Evolutionary conservation across 2,329 filamentous ascomycete genomes (phyloP), one percentile per base, ranked within the genome.

Genomic region (Fusarium pininemorale): DNA sequence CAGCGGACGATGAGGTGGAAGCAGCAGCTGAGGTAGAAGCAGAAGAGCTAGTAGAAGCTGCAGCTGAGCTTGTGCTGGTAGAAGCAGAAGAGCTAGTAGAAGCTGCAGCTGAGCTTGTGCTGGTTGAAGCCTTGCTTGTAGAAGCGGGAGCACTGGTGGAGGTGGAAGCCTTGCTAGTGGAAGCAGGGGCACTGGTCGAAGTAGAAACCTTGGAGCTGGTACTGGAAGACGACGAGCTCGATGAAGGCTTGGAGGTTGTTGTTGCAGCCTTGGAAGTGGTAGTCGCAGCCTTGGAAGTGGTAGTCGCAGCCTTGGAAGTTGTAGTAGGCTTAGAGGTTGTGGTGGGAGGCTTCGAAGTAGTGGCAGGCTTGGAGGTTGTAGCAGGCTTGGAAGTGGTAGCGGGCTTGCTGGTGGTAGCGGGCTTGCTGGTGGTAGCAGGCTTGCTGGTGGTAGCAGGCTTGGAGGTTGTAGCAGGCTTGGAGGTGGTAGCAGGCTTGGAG

Each of bases 281-380:
- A 8, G 39, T 45, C 3, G 60, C 13, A 7, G 45, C 18, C 47
- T 51, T 51, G 9, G 24, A n/a, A 11, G 41, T 58, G 0, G 61
- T 50, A 1, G 44, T 28, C 6, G 35, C 35, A 20, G 42, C 6
- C 42, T 45, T 45, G 2, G 42, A 30, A 11, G 30, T 37, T 16
- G 35, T 45, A 2, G 42, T 11, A 6, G 42, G n/a, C 42, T 42
- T 42, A 1, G 28, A 30, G 10, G 30, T 30, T 12, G 24, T 26
- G 5, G 24, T 26, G 24, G 24, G 24, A 24, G 28, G 28, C 28
- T 30, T 30, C 9, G 39, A 41, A 5, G 39, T 42, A 0, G 39
- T 42, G 6, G 8, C 8, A 5, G 39, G 39, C 39, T 44, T 44
- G 0, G 9, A 7, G 0, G n/a, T 44, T 0, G n/a, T 44, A 4